Percentiles rank a stretch among this genome's conserved stretches.
Conservation (phyloP, 495 filamentous ascomycete genomes). For the Trichocladium antarcticum region DNA sequence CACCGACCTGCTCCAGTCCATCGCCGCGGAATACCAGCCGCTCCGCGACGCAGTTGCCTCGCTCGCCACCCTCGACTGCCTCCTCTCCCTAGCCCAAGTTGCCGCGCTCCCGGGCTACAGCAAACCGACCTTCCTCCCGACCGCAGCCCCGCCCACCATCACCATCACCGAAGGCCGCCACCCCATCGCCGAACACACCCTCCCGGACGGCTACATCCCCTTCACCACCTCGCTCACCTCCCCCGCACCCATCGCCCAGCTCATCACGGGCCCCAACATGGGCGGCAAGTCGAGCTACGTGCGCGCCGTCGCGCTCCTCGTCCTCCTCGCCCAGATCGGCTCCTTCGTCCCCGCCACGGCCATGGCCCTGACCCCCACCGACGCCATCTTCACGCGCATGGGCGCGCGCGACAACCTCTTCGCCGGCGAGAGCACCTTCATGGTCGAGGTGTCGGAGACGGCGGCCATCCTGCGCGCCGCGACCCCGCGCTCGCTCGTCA, state of each 20-base stretch:
- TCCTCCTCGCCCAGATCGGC: conserved; percentile 89
- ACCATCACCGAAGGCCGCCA: conserved; percentile 69
- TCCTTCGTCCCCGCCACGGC: conserved; percentile 79
- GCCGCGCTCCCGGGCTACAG: conserved; percentile 79
- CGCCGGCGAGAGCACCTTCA: conserved; percentile 89
- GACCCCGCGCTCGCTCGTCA: conserved; percentile 66
- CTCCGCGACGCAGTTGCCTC: conserved; percentile 80
- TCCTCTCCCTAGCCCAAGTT: conserved; percentile 74
- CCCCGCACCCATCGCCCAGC: conserved; percentile 55
- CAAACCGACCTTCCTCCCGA: conserved; percentile 62
- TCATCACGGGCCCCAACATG: conserved; percentile 97
- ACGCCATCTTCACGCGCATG: conserved; percentile 94
- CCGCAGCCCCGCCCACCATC: conserved; percentile 54
- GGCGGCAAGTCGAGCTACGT: conserved; percentile 95
- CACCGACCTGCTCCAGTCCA: conserved; percentile 50
- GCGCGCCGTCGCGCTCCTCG: conserved; percentile 78
- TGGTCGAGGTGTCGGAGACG: conserved; percentile 93
- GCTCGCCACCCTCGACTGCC: conserved; percentile 80
- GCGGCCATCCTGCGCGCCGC: conserved; percentile 82
- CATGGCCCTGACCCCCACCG: conserved; percentile 66
- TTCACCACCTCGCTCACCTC: conserved; percentile 65
- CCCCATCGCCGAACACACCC: conserved; percentile 90
- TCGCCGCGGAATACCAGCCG: conserved; percentile 72
- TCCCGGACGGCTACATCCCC: conserved; percentile 81
- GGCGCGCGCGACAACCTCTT: conserved; percentile 95